Evolutionary conservation across 139 green algal species (phyloP).

Genomic region (Spirogloea muscicola): DNA sequence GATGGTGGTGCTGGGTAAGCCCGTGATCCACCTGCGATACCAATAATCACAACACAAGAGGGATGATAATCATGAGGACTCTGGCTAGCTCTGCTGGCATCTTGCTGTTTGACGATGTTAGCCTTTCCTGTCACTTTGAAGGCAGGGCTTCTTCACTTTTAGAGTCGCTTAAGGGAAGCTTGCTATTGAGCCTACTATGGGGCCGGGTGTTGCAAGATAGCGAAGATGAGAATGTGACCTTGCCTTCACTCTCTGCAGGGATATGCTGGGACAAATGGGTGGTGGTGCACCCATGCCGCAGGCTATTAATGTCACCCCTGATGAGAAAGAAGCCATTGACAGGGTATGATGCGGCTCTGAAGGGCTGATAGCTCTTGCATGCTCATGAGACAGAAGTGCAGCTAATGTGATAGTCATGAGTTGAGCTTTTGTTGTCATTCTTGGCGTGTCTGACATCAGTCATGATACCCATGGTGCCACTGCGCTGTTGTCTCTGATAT

Average conservation of each 20-base stretch:
- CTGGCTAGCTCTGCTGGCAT: not conserved
- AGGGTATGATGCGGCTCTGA: conserved; percentile 21
- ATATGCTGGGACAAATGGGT: conserved; percentile 13
- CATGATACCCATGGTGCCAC: no score
- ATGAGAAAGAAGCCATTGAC: conserved; percentile 46
- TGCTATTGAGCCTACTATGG: not conserved
- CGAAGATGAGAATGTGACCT: not conserved
- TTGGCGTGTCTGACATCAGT: not conserved
- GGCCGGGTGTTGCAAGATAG: not conserved
- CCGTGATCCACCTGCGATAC: not conserved
- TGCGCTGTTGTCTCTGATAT: not conserved
- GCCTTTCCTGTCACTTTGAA: not conserved
- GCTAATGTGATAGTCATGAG: not conserved
- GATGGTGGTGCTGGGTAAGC: conserved; percentile 40
- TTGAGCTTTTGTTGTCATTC: not conserved
- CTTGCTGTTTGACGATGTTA: not conserved
- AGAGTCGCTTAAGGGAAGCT: not conserved
- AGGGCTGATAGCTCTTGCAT: conserved; percentile 7
- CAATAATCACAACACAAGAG: not conserved
- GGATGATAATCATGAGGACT: not conserved
- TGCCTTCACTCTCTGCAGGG: conserved; percentile 14
- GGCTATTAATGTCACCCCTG: conserved; percentile 33
- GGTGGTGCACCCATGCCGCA: conserved; percentile 13
- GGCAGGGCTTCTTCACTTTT: not conserved
- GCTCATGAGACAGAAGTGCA: not conserved